Evolutionary conservation across 345 rosid species (phyloP).

Genomic region (Pseudoturritis turrita): DNA sequence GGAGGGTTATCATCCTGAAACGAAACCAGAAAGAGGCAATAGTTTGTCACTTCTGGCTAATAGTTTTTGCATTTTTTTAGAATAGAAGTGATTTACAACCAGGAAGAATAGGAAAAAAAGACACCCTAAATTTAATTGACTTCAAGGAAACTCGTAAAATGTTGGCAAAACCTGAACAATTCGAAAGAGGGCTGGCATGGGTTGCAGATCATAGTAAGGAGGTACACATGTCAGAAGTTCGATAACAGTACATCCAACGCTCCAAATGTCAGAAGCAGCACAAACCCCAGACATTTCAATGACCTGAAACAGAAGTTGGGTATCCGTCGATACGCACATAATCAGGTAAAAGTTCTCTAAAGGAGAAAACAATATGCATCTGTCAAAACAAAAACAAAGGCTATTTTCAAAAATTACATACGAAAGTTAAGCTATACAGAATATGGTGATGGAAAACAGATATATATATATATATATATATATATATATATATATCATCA

Average conservation of each 20-base stretch:
- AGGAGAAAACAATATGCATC: neutral
- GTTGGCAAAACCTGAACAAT: conserved; percentile 81
- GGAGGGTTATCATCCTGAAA: conserved; percentile 94
- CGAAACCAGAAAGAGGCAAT: neutral
- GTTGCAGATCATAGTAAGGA: conserved; percentile 97
- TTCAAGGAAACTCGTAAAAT: neutral
- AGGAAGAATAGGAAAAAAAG: neutral
- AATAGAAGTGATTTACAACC: neutral
- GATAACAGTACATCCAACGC: conserved; percentile 99
- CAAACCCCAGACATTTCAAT: conserved; percentile 99
- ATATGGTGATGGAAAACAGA: neutral
- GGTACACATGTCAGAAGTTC: conserved; percentile 97
- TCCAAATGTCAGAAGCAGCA: conserved; percentile 99
- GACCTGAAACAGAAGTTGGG: conserved; percentile 55
- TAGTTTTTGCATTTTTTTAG: neutral
- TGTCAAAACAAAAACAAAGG: neutral
- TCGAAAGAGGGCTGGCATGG: conserved; percentile 97
- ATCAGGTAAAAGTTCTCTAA: neutral
- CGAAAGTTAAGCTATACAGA: neutral
- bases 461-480: too few species aligned
- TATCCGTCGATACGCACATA: neutral
- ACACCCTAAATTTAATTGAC: neutral
- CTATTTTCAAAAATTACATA: neutral
- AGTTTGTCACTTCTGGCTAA: conserved; percentile 13
- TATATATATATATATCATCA: neutral